Conservation (phyloP, 306 rosid species). For the Trifolium fragiferum region DNA sequence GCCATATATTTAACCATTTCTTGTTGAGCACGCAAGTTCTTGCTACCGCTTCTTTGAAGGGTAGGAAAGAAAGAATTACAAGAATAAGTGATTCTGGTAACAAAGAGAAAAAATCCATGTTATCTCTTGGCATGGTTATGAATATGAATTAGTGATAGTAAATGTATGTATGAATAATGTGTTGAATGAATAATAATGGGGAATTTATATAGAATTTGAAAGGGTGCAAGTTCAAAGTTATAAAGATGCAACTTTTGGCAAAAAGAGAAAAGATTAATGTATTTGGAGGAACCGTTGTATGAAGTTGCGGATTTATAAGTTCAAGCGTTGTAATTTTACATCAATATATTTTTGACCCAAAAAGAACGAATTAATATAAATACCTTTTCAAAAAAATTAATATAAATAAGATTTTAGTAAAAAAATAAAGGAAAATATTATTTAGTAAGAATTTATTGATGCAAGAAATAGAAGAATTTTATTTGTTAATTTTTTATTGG, state of each 20-base stretch:
- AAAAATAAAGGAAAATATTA: no score
- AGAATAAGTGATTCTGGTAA: neutral
- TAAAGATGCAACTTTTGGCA: neutral
- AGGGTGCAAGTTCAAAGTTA: neutral
- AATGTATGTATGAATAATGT: neutral
- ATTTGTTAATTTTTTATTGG: no score
- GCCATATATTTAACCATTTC: conserved; percentile 19
- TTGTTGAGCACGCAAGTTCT: neutral
- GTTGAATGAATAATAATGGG: neutral
- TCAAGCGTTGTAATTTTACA: no score
- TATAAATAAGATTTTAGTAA: no score
- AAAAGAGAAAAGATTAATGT: no score
- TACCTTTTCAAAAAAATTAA: no score
- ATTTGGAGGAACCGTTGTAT: no score
- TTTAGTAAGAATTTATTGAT: no score
- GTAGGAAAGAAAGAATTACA: neutral
- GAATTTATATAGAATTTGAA: neutral
- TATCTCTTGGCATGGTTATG: neutral
- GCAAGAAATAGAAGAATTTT: no score
- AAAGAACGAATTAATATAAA: no score
- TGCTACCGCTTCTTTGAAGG: neutral
- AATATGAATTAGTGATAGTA: neutral
- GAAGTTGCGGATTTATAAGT: no score
- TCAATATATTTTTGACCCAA: no score
- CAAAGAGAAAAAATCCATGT: neutral